These are phyloP conservation scores for Daedalea quercina DNA, from an alignment of 768 basidiomycete species.

Conservation along the genomic window DNA sequence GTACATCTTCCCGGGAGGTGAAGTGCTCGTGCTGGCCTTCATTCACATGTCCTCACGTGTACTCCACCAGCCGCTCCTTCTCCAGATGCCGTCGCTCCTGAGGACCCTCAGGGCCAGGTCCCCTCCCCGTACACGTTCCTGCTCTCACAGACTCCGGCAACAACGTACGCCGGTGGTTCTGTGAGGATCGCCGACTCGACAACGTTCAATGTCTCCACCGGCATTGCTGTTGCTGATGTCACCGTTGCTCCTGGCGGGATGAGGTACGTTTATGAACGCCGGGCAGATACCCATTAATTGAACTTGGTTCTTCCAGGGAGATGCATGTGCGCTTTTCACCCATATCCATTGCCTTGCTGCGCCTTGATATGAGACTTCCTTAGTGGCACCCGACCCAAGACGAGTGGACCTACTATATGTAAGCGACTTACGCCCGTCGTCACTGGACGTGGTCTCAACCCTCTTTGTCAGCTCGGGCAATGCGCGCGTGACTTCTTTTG, in stretches of 20 bases:
- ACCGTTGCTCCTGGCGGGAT: slow-evolving; percentile 52
- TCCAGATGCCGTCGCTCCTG: slow-evolving; percentile 30
- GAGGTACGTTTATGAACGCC: slow-evolving; percentile 29
- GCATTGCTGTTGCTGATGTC: slow-evolving; percentile 51
- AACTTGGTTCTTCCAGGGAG: slow-evolving; percentile 26
- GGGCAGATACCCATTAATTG: background rate
- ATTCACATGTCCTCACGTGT: background rate
- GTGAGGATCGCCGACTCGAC: slow-evolving; percentile 54
- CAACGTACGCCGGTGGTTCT: slow-evolving; percentile 43
- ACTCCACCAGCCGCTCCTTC: slow-evolving; percentile 14
- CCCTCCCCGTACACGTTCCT: slow-evolving; percentile 47
- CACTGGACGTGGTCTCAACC: background rate
- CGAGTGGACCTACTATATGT: slow-evolving; percentile 36
- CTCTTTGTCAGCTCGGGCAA: slow-evolving; percentile 23
- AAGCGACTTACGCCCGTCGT: background rate
- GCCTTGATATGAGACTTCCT: background rate
- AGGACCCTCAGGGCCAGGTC: slow-evolving; percentile 40
- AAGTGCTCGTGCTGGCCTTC: slow-evolving; percentile 1
- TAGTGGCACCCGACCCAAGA: slow-evolving; percentile 49
- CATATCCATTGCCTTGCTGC: background rate
- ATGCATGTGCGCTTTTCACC: slow-evolving; percentile 34
- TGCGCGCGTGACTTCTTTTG: slow-evolving; percentile 51
- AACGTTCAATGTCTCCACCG: slow-evolving; percentile 45
- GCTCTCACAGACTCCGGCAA: slow-evolving; percentile 41
- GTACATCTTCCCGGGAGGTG: slow-evolving; percentile 45